Conservation (phyloP, 106 monocot species). For the Dendrobium catenatum region DNA sequence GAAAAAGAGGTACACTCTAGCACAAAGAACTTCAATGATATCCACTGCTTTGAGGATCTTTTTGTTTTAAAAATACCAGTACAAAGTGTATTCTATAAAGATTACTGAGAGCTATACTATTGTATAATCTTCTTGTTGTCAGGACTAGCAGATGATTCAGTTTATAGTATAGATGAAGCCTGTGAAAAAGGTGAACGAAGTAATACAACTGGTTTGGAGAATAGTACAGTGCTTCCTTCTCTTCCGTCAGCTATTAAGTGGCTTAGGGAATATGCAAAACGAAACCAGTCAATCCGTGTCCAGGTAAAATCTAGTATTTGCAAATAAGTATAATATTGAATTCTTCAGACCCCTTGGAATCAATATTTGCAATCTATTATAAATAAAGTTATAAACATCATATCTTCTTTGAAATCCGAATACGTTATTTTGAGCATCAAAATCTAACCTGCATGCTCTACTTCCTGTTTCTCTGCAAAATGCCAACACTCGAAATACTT, state of each 20-base stretch:
- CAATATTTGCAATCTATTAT: no score
- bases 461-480: neutral
- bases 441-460: neutral
- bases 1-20: slow-evolving; percentile 34
- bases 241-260: slow-evolving; percentile 77
- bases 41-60: neutral
- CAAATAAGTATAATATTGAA: neutral
- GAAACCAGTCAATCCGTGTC: slow-evolving; percentile 47
- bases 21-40: neutral
- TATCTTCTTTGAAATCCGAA: no score
- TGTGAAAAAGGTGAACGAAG: slow-evolving; percentile 17
- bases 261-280: slow-evolving; percentile 60
- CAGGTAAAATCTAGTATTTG: slow-evolving; percentile 35
- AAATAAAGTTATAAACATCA: no score
- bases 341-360: no score
- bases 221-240: slow-evolving; percentile 69
- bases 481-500: neutral
- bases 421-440: neutral
- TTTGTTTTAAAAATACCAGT: neutral
- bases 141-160: slow-evolving; percentile 15
- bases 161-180: slow-evolving; percentile 18
- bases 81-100: neutral
- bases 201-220: slow-evolving; percentile 5
- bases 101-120: neutral
- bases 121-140: neutral